Percentiles rank a stretch among this genome's conserved stretches.
Evolutionary conservation across 2,329 filamentous ascomycete species (phyloP).

Genomic region (Calonectria honghensis): DNA sequence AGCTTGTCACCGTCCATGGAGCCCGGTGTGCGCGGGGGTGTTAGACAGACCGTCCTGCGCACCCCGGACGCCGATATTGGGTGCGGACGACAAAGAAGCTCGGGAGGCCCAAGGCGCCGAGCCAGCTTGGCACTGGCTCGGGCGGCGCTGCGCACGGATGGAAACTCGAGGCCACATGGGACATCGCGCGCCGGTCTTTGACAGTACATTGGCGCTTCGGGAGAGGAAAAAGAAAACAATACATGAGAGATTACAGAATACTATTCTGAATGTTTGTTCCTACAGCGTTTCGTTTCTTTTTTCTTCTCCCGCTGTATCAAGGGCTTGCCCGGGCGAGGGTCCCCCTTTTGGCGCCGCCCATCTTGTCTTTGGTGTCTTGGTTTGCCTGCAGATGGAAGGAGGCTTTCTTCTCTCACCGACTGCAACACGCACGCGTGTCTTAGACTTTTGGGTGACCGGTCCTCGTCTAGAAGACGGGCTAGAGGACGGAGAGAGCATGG

Average conservation of each 20-base stretch:
- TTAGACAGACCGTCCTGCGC: constrained; percentile 9
- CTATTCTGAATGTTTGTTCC: not conserved
- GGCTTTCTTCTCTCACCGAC: constrained; percentile 33
- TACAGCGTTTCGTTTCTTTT: constrained; percentile 1
- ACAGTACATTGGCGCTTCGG: constrained; percentile 10
- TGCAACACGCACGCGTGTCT: constrained; percentile 43
- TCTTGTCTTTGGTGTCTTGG: constrained; percentile 7
- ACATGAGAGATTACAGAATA: constrained; percentile 15
- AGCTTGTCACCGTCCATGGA: constrained; percentile 13
- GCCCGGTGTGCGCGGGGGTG: constrained; percentile 11
- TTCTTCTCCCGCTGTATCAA: not conserved
- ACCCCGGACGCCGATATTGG: constrained; percentile 37
- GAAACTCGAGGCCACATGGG: constrained; percentile 6
- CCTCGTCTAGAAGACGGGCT: constrained; percentile 24
- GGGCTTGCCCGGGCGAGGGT: not conserved
- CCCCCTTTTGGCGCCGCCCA: constrained; percentile 7
- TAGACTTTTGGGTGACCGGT: constrained; percentile 39
- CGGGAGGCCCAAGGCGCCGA: constrained; percentile 15
- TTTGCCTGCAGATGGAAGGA: constrained; percentile 15
- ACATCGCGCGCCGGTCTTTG: not conserved
- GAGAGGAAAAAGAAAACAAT: constrained; percentile 15
- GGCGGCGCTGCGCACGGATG: constrained; percentile 28
- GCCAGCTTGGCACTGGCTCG: constrained; percentile 5
- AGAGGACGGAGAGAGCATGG: constrained; percentile 2
- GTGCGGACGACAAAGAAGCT: constrained; percentile 18